Conservation (phyloP, 1,284 basidiomycete species). For the Schizophyllum amplum region DNA sequence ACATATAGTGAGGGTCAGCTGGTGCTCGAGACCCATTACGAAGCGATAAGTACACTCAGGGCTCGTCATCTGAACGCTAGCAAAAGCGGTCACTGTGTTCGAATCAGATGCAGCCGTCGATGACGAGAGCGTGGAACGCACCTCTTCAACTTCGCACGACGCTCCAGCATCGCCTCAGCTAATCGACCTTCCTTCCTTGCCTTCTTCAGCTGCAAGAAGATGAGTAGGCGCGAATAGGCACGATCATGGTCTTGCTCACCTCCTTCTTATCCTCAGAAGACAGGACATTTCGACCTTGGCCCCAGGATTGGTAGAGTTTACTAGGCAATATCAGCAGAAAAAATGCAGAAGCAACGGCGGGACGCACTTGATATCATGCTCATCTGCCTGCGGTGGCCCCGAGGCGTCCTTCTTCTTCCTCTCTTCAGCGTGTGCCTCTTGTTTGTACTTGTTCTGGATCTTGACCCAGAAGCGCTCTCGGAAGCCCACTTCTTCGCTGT, state of each 20-base stretch:
- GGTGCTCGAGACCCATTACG: too few species aligned
- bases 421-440: conserved; percentile 78
- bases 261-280: conserved; percentile 67
- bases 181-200: conserved; percentile 84
- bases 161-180: conserved; percentile 83
- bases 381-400: conserved; percentile 54
- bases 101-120: too few species aligned
- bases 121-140: conserved; percentile 24
- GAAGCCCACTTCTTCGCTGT: conserved; percentile 77
- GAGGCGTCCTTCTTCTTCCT: conserved; percentile 48
- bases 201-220: conserved; percentile 55
- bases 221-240: conserved; percentile 5
- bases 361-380: conserved; percentile 62
- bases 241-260: conserved; percentile 28
- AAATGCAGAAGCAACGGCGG: background rate
- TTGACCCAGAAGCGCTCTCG: conserved; percentile 81
- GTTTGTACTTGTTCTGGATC: conserved; percentile 85
- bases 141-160: conserved; percentile 90
- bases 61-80: too few species aligned
- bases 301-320: conserved; percentile 80
- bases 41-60: too few species aligned
- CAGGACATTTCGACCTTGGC: conserved; percentile 68
- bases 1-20: too few species aligned
- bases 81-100: background rate
- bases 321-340: conserved; percentile 29